Base-by-base conservation (phyloP, 306 rosid species). In the Sphenostylis stenocarpa region DNA sequence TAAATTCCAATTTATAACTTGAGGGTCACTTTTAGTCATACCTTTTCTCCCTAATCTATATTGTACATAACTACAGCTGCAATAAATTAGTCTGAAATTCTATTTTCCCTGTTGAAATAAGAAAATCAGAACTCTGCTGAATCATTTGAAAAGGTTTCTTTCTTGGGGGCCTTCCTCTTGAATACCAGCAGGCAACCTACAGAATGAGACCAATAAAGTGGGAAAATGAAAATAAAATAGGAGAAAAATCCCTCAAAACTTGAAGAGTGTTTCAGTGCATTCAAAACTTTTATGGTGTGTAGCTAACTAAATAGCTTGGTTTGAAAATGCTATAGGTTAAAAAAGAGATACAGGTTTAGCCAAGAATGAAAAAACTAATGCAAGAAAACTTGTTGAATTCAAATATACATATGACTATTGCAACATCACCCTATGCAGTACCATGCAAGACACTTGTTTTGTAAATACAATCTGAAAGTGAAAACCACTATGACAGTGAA, bases 161-260 rank as follows among this genome's bases (percentile, higher is more conserved):
- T 81, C 79, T 84, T 91, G 10, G 78, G 67, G 56, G 71, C 83
- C 80, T 89, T 90, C 80, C 81, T 88, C 87, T 92, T 92, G 85
- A 80, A 86, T 88, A 70, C 89, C 88, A 20, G 39, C 70, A 20
- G 93, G 82, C 79, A 92, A 82, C 88, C 99, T 96, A 82, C 66
- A 62, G 45, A n/a, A 34, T 62, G 68, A 62, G 28, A 62, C 47
- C 44, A 3, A 10, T 3, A 56, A 31, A n/a, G 3, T 69, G 14
- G 28, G 29, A n/a, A 20, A n/a, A 34, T 34, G 44, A 62, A 17
- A 45, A 62, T 33, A 62, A 33, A 62, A 62, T 62, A 62, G 24
- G 67, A 31, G 44, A 15, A 61, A 15, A 12, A 61, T 61, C 14
- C 29, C 20, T 31, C 44, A 61, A n/a, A 33, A 29, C 21, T n/a